These are phyloP conservation scores for Cryptococcus amylolentus DNA, from an alignment of 1,284 basidiomycete genomes.

Conservation along the genomic window DNA sequence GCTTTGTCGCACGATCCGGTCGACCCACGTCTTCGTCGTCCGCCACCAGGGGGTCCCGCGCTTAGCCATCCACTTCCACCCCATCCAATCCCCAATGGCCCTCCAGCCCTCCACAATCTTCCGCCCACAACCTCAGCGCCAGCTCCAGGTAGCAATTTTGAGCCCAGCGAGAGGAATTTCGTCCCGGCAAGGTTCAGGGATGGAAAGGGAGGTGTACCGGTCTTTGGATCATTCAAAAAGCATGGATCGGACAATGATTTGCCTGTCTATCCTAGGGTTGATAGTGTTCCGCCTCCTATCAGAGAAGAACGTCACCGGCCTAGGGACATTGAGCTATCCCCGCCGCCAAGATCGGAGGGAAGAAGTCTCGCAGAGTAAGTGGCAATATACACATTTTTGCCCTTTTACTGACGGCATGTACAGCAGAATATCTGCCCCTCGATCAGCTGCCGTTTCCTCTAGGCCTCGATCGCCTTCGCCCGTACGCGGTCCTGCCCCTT, in stretches of 20 bases:
- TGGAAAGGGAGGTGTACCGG: not conserved
- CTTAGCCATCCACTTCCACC: not conserved
- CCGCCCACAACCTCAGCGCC: not conserved
- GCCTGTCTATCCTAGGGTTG: too few relatives aligned
- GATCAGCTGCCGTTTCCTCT: not conserved
- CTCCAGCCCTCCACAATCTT: not conserved
- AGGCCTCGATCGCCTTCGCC: constrained; percentile 10
- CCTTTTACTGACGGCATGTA: not conserved
- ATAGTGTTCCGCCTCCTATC: too few relatives aligned
- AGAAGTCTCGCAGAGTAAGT: constrained; percentile 7
- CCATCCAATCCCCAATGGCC: not conserved
- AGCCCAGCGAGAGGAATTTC: constrained; percentile 2
- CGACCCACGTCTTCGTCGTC: too few relatives aligned
- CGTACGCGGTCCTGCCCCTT: not conserved
- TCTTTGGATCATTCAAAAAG: not conserved
- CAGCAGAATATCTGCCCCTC: constrained; percentile 1
- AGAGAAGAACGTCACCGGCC: too few relatives aligned
- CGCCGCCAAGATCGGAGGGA: not conserved
- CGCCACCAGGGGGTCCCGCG: not conserved
- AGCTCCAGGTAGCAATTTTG: not conserved
- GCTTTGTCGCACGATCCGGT: not conserved
- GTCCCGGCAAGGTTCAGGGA: not conserved
- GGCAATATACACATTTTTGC: not conserved
- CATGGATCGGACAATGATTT: not conserved
- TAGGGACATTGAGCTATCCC: not conserved